Conservation (phyloP, 148 eudicot species). For the Camellia japonica region DNA sequence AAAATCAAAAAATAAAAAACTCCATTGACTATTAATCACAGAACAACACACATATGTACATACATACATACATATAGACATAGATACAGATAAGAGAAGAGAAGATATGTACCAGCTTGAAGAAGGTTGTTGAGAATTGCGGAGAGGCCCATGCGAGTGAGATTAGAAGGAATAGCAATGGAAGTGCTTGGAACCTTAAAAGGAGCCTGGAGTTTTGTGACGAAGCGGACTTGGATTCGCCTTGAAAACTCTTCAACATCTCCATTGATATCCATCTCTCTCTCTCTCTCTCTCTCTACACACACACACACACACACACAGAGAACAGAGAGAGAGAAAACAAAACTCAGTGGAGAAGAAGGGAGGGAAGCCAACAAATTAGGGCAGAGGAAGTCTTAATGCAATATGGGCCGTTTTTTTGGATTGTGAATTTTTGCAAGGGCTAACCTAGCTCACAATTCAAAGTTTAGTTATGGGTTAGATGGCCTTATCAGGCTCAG, state of each 20-base stretch:
- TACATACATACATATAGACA: neutral
- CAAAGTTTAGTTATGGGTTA: too few species aligned
- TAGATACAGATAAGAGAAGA: neutral
- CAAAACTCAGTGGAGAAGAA: neutral
- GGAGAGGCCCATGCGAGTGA: slow-evolving; percentile 83
- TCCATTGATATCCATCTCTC: slow-evolving; percentile 36
- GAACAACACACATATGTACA: neutral
- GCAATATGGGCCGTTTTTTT: too few species aligned
- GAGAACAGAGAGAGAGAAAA: neutral
- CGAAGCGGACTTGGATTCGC: slow-evolving; percentile 65
- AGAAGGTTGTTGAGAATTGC: slow-evolving; percentile 71
- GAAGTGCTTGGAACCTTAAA: slow-evolving; percentile 56
- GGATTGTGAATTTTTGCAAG: too few species aligned
- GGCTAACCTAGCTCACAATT: too few species aligned
- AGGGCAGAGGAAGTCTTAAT: too few species aligned
- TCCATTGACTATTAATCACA: neutral
- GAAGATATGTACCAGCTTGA: slow-evolving; percentile 30
- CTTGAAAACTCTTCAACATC: slow-evolving; percentile 41
- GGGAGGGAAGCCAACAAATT: too few species aligned
- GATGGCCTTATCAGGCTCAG: too few species aligned
- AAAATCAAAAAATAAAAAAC: too few species aligned
- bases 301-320: slow-evolving; percentile 9
- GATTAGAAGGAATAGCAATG: slow-evolving; percentile 62
- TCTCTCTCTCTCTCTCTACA: too few species aligned
- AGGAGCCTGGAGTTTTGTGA: slow-evolving; percentile 54